Conservation (phyloP, 345 rosid genomes). For the Syzygium oleosum region DNA sequence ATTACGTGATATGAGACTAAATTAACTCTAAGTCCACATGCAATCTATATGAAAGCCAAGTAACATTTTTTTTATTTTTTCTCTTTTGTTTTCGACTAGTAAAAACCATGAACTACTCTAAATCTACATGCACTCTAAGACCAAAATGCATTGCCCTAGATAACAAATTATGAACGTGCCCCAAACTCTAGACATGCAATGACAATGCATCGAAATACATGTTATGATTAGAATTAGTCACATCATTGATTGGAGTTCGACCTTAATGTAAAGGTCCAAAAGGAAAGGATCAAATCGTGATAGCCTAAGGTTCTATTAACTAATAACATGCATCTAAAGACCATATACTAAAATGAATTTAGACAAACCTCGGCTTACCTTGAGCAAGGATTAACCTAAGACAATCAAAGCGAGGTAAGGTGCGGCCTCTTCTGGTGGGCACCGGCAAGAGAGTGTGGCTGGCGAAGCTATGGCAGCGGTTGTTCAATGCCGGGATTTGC, state of each 20-base stretch:
- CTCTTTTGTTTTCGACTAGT: background rate
- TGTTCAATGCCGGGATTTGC: background rate
- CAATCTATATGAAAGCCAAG: background rate
- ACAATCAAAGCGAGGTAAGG: background rate
- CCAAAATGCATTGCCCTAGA: background rate
- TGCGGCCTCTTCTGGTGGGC: background rate
- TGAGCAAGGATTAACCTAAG: background rate
- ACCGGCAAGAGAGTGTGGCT: background rate
- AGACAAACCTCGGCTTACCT: background rate
- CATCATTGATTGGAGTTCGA: background rate
- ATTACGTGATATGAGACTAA: background rate
- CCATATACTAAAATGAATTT: background rate
- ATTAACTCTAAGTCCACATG: no score
- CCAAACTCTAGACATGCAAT: background rate
- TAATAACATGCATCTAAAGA: background rate
- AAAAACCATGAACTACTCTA: background rate
- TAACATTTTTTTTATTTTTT: background rate
- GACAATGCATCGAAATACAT: no score
- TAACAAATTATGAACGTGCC: no score
- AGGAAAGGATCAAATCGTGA: background rate
- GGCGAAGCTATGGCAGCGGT: background rate
- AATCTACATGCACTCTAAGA: background rate
- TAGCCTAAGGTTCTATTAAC: background rate
- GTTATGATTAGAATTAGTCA: background rate
- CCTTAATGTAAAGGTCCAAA: background rate